A percentile compares a stretch with the other conserved stretches of the same genome.
Evolutionary conservation across 2,329 filamentous ascomycete species (phyloP).

Genomic region (Akanthomyces muscarius): DNA sequence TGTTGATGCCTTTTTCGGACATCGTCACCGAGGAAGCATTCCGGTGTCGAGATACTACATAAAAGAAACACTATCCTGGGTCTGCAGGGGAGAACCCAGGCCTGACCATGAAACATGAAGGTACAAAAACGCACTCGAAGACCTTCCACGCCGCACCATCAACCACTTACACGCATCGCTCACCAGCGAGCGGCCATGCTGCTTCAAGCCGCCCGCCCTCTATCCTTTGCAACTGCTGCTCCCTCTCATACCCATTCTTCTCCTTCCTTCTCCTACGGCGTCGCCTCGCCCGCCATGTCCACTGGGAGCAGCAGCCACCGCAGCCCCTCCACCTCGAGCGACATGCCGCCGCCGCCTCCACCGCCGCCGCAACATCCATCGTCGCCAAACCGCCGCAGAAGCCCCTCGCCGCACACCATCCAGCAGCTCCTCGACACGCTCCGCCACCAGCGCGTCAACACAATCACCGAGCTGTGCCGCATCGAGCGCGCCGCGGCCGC

Average conservation of each 20-base stretch:
- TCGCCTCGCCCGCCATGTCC: slow-evolving; percentile 19
- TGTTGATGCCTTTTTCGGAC: neutral
- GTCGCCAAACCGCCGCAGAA: neutral
- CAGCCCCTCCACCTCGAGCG: slow-evolving; percentile 21
- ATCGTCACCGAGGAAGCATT: neutral
- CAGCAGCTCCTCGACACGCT: slow-evolving; percentile 59
- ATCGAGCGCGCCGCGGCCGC: slow-evolving; percentile 63
- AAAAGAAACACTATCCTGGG: neutral
- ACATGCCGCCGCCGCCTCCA: neutral
- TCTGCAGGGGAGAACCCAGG: neutral
- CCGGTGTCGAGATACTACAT: neutral
- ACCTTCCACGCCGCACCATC: neutral
- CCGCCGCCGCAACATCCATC: neutral
- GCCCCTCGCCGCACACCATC: slow-evolving; percentile 18
- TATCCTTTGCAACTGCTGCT: slow-evolving; percentile 7
- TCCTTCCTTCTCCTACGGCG: neutral
- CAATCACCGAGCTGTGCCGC: slow-evolving; percentile 66
- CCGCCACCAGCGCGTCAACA: slow-evolving; percentile 65
- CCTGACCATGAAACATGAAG: slow-evolving; percentile 7
- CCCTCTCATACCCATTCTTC: slow-evolving; percentile 16
- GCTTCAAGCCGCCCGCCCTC: slow-evolving; percentile 20
- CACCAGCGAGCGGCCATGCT: slow-evolving; percentile 19
- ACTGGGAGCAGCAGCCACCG: slow-evolving; percentile 10
- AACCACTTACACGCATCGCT: neutral
- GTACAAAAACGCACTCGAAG: slow-evolving; percentile 1